Percentiles rank a stretch among this genome's conserved stretches.
Conservation (phyloP, 2,329 filamentous ascomycete genomes). For the Knufia fluminis region DNA sequence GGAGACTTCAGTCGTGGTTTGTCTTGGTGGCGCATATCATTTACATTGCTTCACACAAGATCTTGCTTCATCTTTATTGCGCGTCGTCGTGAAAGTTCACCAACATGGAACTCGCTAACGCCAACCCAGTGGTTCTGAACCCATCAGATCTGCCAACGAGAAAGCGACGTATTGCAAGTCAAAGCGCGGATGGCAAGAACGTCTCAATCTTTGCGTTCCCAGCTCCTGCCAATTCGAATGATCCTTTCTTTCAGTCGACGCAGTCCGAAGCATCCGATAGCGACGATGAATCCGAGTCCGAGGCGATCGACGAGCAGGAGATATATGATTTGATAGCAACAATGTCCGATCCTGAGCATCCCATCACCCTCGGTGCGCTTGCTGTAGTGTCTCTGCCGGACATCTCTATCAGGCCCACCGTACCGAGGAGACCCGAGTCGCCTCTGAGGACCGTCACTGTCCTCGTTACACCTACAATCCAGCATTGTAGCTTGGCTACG, state of each 20-base stretch:
- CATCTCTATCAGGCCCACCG: conserved; percentile 65
- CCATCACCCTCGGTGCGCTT: conserved; percentile 82
- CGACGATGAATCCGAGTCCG: conserved; percentile 52
- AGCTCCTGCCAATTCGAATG: conserved; percentile 39
- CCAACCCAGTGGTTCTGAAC: conserved; percentile 87
- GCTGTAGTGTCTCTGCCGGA: conserved; percentile 95
- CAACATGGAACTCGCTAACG: conserved; percentile 45
- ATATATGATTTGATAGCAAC: conserved; percentile 93
- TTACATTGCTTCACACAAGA: no score
- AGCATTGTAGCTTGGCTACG: conserved; percentile 91
- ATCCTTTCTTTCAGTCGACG: conserved; percentile 35
- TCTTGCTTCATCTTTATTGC: not conserved
- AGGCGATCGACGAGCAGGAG: conserved; percentile 93
- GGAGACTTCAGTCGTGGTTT: no score
- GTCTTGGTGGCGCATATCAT: no score
- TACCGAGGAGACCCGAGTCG: conserved; percentile 48
- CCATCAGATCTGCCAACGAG: conserved; percentile 80
- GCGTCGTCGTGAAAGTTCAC: not conserved
- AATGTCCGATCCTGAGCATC: conserved; percentile 94
- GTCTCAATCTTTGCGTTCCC: conserved; percentile 44
- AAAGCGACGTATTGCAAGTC: conserved; percentile 38
- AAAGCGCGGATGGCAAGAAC: conserved; percentile 37
- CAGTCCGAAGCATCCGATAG: conserved; percentile 32
- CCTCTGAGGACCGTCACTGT: conserved; percentile 69
- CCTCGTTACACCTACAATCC: conserved; percentile 90